Base-by-base conservation (phyloP, 768 basidiomycete species). In the Tulasnella sp. region DNA sequence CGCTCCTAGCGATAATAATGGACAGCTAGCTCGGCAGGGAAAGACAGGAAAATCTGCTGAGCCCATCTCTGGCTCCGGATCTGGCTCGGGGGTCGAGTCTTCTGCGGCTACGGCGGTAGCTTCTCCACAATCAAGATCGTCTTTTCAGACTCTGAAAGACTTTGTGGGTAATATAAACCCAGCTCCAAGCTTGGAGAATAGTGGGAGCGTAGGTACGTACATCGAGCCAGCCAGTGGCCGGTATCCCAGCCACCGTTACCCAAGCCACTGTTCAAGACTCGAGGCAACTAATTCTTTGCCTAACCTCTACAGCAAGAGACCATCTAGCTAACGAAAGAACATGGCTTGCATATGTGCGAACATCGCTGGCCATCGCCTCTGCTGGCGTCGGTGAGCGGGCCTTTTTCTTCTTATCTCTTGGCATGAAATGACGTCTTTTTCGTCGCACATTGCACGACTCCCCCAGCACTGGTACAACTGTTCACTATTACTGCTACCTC, bases 281-380 rank as follows among this genome's bases (percentile, higher is more conserved):
- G 23, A 35, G 26, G 9, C 13, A 20, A 18, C 32, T 51, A 11
- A 20, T 29, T n/a, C 42, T 26, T 37, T 20, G 44, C 23, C 74
- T 20, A 26, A 55, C 48, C 18, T 70, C 40, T 44, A 18, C 20
- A 81, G 90, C 90, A 10, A 86, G 90, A 13, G 90, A 91, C 80
- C 90, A 91, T 80, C 84, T 91, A 0, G 90, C 90, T 2, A 88
- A 87, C 20, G 90, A 91, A 80, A 84, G 90, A 70, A 91, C 90
- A 2, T 91, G 89, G 81, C 83, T 91, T 48, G 89, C 90, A 16
- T 91, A 91, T 80, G 84, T 90, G 72, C 86, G 90, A n/a, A 91
- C 90, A 2, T 90, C 90, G 81, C 84, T 91, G 70, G 87, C 89
- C 0, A 85, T 90, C 48, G 88, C 89, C 3, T 87, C 89, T 2